These are phyloP conservation scores for Meyerozyma guilliermondii DNA, from an alignment of 1,139 yeast genomes.

Conservation along the genomic window DNA sequence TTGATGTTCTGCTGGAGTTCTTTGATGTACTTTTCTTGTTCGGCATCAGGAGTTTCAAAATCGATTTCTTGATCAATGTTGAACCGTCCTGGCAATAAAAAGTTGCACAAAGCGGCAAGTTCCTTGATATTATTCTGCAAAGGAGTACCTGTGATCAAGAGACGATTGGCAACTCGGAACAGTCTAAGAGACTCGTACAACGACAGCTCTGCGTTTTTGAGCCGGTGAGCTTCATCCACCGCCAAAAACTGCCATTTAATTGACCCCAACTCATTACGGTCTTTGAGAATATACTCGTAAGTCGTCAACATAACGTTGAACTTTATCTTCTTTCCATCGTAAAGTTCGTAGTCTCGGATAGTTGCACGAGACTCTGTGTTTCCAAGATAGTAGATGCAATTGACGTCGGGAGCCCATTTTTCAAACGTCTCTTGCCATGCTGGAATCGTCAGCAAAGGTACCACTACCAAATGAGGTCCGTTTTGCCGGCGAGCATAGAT, in stretches of 20 bases:
- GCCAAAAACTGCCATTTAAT: constrained; percentile 96
- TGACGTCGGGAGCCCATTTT: constrained; percentile 95
- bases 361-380: constrained; percentile 80
- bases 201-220: constrained; percentile 91
- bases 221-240: constrained; percentile 96
- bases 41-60: constrained; percentile 79
- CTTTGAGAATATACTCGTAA: constrained; percentile 92
- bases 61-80: constrained; percentile 91
- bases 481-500: constrained; percentile 91
- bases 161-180: constrained; percentile 77
- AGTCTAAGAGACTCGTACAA: constrained; percentile 81
- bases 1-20: constrained; percentile 78
- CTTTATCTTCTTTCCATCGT: constrained; percentile 61
- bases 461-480: constrained; percentile 95
- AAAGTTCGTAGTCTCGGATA: constrained; percentile 84
- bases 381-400: constrained; percentile 89
- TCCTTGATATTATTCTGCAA: constrained; percentile 93
- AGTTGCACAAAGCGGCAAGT: constrained; percentile 89
- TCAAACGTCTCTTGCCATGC: constrained; percentile 99
- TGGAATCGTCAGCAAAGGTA: constrained; percentile 92
- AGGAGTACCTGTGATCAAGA: constrained; percentile 97
- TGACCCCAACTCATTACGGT: constrained; percentile 69
- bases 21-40: constrained; percentile 85
- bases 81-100: constrained; percentile 92
- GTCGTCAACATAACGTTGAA: constrained; percentile 89